phyloP scores from a whole-genome alignment of 179 eudicot genomes.

The Pouteria campechiana region DNA sequence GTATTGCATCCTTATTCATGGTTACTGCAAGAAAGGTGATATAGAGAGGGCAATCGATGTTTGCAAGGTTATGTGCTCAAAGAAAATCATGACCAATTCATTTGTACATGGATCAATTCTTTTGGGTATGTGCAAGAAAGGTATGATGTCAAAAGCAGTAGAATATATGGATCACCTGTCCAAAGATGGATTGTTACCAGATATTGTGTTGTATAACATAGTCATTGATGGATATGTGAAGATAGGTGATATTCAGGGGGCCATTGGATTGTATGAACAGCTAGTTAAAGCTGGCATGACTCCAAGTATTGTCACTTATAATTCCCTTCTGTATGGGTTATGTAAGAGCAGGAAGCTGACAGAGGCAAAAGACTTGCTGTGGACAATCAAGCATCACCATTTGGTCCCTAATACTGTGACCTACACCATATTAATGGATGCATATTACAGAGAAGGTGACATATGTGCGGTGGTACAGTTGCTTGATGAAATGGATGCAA shows the following conservation, averaged over 20 bases:
- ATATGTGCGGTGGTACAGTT: conserved; percentile 25
- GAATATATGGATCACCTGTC: conserved; percentile 42
- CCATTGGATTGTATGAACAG: conserved; percentile 40
- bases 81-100: conserved; percentile 36
- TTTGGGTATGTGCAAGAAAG: conserved; percentile 39
- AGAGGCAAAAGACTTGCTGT: conserved; percentile 46
- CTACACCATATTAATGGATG: conserved; percentile 77
- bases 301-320: conserved; percentile 68
- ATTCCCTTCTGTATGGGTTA: conserved; percentile 68
- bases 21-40: conserved; percentile 65
- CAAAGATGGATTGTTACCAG: conserved; percentile 17
- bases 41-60: conserved; percentile 41
- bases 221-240: conserved; percentile 71
- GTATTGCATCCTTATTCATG: conserved; percentile 56
- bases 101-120: conserved; percentile 38
- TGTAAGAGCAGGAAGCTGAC: conserved; percentile 37
- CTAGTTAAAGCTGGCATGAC: conserved; percentile 37
- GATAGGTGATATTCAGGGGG: conserved; percentile 34
- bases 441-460: conserved; percentile 39
- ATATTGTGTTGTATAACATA: conserved; percentile 58
- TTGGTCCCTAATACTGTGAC: conserved; percentile 52
- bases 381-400: conserved; percentile 27
- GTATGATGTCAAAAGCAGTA: conserved; percentile 46
- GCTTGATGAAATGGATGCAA: conserved; percentile 43
- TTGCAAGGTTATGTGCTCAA: conserved; percentile 36